A percentile compares a stretch with the other conserved stretches of the same genome.
Conservation (phyloP, 768 basidiomycete species). For the Boletus rex-veris region DNA sequence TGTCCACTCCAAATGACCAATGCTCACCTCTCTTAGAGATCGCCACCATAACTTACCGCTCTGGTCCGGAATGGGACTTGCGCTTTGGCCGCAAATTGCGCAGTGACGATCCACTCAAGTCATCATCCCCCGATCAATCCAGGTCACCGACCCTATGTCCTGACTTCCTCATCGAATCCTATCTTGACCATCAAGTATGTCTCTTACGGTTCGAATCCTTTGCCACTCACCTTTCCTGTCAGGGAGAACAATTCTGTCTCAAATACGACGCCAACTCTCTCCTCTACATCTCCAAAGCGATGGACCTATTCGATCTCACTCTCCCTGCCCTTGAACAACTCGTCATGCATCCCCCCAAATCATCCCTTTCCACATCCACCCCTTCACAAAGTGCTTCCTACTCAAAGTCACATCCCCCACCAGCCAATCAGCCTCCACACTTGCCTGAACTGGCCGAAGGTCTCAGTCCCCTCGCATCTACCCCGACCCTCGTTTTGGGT, state of each 20-base stretch:
- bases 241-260: constrained; percentile 96
- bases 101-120: constrained; percentile 15
- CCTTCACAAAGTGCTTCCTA: constrained; percentile 40
- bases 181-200: constrained; percentile 83
- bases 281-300: constrained; percentile 98
- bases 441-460: constrained; percentile 76
- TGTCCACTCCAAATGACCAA: background rate
- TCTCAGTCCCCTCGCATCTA: constrained; percentile 67
- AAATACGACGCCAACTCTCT: constrained; percentile 99
- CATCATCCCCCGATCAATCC: constrained; percentile 15
- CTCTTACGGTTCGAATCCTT: background rate
- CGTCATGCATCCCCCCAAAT: constrained; percentile 41
- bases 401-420: constrained; percentile 70
- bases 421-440: constrained; percentile 69
- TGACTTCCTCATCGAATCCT: constrained; percentile 98
- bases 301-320: constrained; percentile 99
- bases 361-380: constrained; percentile 14
- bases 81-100: constrained; percentile 87
- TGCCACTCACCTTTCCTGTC: constrained; percentile 16
- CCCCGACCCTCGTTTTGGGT: constrained; percentile 83
- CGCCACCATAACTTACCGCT: constrained; percentile 97
- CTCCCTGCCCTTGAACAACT: constrained; percentile 68
- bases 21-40: constrained; percentile 60
- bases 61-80: constrained; percentile 98
- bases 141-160: constrained; percentile 79